A percentile compares a stretch with the other conserved stretches of the same genome.
Conservation (phyloP, 2,329 filamentous ascomycete genomes). For the Triangularia setosa region DNA sequence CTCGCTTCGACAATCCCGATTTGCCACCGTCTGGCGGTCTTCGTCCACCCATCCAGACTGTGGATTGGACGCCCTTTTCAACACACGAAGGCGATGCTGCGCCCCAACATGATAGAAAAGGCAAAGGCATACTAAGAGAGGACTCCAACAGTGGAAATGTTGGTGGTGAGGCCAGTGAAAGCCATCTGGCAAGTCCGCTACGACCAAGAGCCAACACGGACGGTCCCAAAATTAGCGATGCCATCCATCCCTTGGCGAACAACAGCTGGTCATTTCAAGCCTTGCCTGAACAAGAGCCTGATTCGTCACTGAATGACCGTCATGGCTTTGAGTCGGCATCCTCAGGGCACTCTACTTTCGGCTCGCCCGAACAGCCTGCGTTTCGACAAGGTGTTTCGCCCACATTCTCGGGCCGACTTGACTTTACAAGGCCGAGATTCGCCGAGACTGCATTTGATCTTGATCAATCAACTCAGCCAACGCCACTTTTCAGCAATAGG, state of each 20-base stretch:
- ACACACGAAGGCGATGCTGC: neutral
- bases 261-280: constrained; percentile 58
- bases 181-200: constrained; percentile 18
- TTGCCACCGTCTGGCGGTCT: neutral
- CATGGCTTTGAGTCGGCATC: neutral
- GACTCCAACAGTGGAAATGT: constrained; percentile 7
- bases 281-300: constrained; percentile 28
- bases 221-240: constrained; percentile 43
- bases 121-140: constrained; percentile 3
- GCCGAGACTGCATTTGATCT: neutral
- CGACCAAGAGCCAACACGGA: constrained; percentile 56
- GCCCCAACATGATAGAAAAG: constrained; percentile 1
- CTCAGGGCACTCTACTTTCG: neutral
- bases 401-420: neutral
- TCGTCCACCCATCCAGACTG: neutral
- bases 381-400: neutral
- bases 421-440: neutral
- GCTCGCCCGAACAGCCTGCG: neutral
- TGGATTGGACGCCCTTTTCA: neutral
- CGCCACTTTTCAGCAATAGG: neutral
- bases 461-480: neutral
- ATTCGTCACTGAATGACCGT: neutral
- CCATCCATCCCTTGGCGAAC: constrained; percentile 51
- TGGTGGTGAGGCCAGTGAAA: neutral
- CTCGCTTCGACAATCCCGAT: neutral